Percentiles rank a stretch among this genome's conserved stretches.
These are phyloP conservation scores for Leucoagaricus sp. DNA, from an alignment of 1,284 basidiomycete genomes.

Conservation along the genomic window DNA sequence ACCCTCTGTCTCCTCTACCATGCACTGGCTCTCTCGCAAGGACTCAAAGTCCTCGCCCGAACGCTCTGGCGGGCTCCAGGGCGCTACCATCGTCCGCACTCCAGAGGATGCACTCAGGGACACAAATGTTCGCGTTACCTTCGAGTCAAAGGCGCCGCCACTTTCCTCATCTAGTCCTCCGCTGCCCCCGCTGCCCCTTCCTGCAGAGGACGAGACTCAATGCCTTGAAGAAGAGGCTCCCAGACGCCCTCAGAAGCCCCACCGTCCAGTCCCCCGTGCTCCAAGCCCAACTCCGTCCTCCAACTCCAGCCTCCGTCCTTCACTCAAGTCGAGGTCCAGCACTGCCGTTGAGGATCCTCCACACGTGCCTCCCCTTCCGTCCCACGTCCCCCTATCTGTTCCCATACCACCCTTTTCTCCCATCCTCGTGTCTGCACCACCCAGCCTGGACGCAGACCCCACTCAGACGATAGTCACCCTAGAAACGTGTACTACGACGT, in stretches of 20 bases:
- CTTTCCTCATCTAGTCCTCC: slow-evolving; percentile 49
- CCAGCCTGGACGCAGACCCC: slow-evolving; percentile 48
- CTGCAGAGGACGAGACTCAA: slow-evolving; percentile 29
- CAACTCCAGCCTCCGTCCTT: slow-evolving; percentile 36
- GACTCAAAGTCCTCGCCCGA: slow-evolving; percentile 22
- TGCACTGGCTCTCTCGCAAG: slow-evolving; percentile 51
- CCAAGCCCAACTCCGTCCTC: slow-evolving; percentile 16
- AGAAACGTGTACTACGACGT: slow-evolving; percentile 67
- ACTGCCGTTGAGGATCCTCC: slow-evolving; percentile 41
- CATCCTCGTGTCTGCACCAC: slow-evolving; percentile 63
- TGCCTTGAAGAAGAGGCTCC: slow-evolving; percentile 29
- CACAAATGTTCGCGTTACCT: slow-evolving; percentile 39
- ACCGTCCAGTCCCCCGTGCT: slow-evolving; percentile 35
- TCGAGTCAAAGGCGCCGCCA: slow-evolving; percentile 16
- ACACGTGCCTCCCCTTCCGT: slow-evolving; percentile 40
- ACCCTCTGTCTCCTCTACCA: slow-evolving; percentile 45
- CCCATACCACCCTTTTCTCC: slow-evolving; percentile 57
- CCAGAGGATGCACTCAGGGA: slow-evolving; percentile 70
- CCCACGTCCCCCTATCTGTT: slow-evolving; percentile 34
- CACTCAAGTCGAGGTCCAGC: slow-evolving; percentile 41
- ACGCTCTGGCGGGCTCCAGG: slow-evolving; percentile 46
- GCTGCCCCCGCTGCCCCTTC: slow-evolving; percentile 50
- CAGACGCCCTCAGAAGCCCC: slow-evolving; percentile 37
- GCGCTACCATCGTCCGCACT: slow-evolving; percentile 72
- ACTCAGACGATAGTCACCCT: slow-evolving; percentile 65